A percentile compares a stretch with the other conserved stretches of the same genome.
Evolutionary conservation across 805 yeast genomes (phyloP).

Genomic region (Ogataea nakhonphanomensis): DNA sequence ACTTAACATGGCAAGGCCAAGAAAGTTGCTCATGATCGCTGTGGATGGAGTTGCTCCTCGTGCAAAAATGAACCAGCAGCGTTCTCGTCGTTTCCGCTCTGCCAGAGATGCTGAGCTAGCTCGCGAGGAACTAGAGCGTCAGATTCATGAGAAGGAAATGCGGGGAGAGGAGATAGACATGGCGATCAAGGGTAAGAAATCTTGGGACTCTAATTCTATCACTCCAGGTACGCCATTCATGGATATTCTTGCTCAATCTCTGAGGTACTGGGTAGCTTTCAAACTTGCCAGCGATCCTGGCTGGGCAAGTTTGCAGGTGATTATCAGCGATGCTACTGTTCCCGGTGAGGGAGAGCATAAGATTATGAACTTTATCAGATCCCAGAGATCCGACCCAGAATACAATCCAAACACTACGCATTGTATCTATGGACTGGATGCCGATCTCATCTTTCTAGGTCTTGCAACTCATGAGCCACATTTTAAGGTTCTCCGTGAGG

Average conservation of each 20-base stretch:
- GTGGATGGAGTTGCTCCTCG: conserved; percentile 99
- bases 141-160: conserved; percentile 53
- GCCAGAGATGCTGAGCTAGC: conserved; percentile 87
- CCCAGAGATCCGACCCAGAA: conserved; percentile 81
- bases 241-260: conserved; percentile 79
- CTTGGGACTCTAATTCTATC: conserved; percentile 95
- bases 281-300: conserved; percentile 88
- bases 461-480: conserved; percentile 98
- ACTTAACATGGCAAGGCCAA: conserved; percentile 88
- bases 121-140: conserved; percentile 63
- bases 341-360: conserved; percentile 99
- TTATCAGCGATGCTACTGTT: conserved; percentile 91
- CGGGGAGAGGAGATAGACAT: conserved; percentile 77
- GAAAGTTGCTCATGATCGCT: conserved; percentile 89
- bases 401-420: conserved; percentile 94
- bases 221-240: conserved; percentile 99
- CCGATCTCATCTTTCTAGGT: conserved; percentile 93
- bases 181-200: conserved; percentile 65
- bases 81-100: conserved; percentile 88
- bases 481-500: conserved; percentile 90
- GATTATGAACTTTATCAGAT: conserved; percentile 91
- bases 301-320: conserved; percentile 86
- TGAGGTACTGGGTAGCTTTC: conserved; percentile 90
- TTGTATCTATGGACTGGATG: conserved; percentile 95
- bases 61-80: conserved; percentile 96